Evolutionary conservation across 306 rosid species (phyloP).

Genomic region (Cicer judaicum): DNA sequence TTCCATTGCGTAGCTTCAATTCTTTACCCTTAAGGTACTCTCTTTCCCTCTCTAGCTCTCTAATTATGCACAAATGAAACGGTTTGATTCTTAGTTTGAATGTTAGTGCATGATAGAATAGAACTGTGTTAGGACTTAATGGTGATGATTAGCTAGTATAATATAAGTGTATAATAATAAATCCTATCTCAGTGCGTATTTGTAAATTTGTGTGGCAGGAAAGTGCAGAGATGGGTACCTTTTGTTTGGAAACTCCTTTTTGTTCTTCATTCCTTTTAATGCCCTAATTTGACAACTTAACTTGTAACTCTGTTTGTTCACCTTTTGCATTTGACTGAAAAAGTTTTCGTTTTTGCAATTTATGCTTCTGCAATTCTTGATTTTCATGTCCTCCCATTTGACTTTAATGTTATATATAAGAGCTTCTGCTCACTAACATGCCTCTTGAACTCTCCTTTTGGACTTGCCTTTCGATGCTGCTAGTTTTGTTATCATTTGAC

Average conservation of each 20-base stretch:
- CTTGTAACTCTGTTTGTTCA: conserved; percentile 47
- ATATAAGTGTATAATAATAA: conserved; percentile 19
- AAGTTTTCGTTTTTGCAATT: conserved; percentile 50
- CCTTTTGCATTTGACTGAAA: conserved; percentile 56
- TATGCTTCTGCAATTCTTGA: conserved; percentile 57
- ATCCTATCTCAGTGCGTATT: conserved; percentile 52
- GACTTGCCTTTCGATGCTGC: conserved; percentile 58
- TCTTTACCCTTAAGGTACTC: conserved; percentile 41
- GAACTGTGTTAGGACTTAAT: conserved; percentile 6
- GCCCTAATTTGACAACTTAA: conserved; percentile 53
- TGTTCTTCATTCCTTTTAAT: conserved; percentile 61
- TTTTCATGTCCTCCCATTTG: conserved; percentile 54
- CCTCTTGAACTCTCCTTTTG: conserved; percentile 51
- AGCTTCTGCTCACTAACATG: conserved; percentile 56
- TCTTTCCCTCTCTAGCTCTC: conserved; percentile 16
- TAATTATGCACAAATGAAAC: conserved; percentile 4
- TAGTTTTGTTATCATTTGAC: conserved; percentile 54
- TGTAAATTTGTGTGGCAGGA: conserved; percentile 79
- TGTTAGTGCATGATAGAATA: neutral
- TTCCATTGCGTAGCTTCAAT: conserved; percentile 27
- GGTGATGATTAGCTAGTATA: conserved; percentile 35
- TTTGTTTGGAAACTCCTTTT: conserved; percentile 68
- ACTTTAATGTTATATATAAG: conserved; percentile 54
- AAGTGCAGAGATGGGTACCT: conserved; percentile 64
- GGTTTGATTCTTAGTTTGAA: neutral